Evolutionary conservation across 1,139 yeast genomes (phyloP).

Genomic region (Blastobotrys malaysiensis): DNA sequence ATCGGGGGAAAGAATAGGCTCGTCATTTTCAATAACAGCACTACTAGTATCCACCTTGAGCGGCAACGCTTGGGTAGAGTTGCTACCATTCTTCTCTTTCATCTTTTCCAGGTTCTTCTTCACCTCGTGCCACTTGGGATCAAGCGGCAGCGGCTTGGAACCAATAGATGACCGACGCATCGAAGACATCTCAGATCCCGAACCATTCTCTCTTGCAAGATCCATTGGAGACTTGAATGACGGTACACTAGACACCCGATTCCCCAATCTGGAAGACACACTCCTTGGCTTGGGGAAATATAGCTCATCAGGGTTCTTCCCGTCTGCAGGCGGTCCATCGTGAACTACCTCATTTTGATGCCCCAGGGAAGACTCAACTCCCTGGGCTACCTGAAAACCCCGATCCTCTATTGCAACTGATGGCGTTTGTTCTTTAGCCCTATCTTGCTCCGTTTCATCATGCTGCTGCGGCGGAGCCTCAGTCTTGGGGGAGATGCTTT

Average conservation of each 20-base stretch:
- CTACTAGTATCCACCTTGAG: constrained; percentile 12
- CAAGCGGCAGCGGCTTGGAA: constrained; percentile 17
- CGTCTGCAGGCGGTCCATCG: neutral
- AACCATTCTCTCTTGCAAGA: neutral
- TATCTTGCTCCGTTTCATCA: neutral
- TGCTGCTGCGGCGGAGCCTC: constrained; percentile 4
- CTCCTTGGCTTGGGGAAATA: neutral
- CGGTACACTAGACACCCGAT: neutral
- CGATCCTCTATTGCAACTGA: neutral
- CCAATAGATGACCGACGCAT: neutral
- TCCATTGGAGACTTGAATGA: neutral
- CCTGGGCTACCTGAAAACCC: neutral
- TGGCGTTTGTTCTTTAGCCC: neutral
- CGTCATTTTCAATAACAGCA: constrained; percentile 2
- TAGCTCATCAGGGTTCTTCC: neutral
- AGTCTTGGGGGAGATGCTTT: constrained; percentile 5
- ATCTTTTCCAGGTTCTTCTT: constrained; percentile 21
- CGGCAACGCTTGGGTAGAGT: constrained; percentile 10
- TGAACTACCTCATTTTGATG: neutral
- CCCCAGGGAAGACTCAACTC: neutral
- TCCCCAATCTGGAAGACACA: neutral
- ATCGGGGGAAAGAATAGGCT: constrained; percentile 8
- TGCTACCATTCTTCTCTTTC: constrained; percentile 15
- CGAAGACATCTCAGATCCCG: neutral
- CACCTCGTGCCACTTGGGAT: constrained; percentile 24